Base-by-base conservation (phyloP, 2,329 filamentous ascomycete genomes). In the Colletotrichum melonis region DNA sequence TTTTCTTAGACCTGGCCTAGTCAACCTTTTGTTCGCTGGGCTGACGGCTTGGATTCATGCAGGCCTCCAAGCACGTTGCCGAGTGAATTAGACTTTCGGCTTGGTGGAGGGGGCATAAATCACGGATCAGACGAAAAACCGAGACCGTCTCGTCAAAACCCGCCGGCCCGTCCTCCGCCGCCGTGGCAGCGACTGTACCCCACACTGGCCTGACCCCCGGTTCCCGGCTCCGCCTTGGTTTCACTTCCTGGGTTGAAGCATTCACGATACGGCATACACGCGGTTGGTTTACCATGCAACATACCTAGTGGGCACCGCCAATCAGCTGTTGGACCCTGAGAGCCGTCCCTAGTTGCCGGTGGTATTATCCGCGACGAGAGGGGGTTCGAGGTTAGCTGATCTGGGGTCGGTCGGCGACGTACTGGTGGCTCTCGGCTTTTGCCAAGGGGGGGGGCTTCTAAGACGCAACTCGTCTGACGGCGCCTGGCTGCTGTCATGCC, bases 71-170 rank as follows among this genome's bases (percentile, higher is more conserved):
- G 35, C 19, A 57, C 22, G 19, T 19, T 57, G 28, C 58, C 57
- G 28, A 28, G n/a, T 11, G 19, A 32, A 55, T 60, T 64, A 69
- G 11, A 59, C 59, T 69, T 72, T 63, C 66, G 54, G 66, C 42
- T 22, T n/a, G n/a, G 66, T 69, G 59, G 66, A 69, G 59, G 67
- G 52, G 24, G 70, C 70, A 72, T 72, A 55, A 64, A 69, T 42
- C 42, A 72, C 55, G 59, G 66, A 72, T 60, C 28, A 64, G 54
- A 69, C 59, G 32, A 59, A 46, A 69, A 26, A 7, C 69, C 69
- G 64, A 72, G 57, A n/a, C 58, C 38, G 59, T 52, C 11, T 5
- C 19, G 35, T 16, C 32, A 30, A 38, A 14, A 42, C 55, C 42
- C 38, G 14, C 38, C 58, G 54, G 65, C 69, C 58, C 42, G 58